Percentiles rank a stretch among this genome's conserved stretches.
phyloP scores from a whole-genome alignment of 2,329 filamentous ascomycete genomes.

The Escovopsis sp. region DNA sequence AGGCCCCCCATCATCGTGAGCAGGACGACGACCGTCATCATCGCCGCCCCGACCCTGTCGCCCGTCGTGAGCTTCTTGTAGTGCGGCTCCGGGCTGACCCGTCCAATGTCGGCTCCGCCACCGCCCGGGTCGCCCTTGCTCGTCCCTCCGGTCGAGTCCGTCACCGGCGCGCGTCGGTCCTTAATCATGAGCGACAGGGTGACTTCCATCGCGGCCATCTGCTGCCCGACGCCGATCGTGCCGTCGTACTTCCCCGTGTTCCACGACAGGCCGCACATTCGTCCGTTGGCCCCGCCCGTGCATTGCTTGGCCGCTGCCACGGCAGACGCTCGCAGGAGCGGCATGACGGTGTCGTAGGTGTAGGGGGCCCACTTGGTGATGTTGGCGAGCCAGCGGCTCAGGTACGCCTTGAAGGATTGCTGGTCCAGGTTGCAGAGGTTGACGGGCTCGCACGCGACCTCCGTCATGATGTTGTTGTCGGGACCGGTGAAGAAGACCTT shows the following conservation, averaged over 20 bases:
- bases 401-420: constrained; percentile 48
- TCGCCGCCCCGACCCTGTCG: constrained; percentile 53
- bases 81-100: constrained; percentile 14
- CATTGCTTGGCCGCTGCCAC: constrained; percentile 42
- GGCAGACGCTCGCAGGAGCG: constrained; percentile 38
- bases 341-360: constrained; percentile 36
- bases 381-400: constrained; percentile 44
- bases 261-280: constrained; percentile 47
- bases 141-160: constrained; percentile 40
- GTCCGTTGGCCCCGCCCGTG: constrained; percentile 37
- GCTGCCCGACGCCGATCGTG: constrained; percentile 48
- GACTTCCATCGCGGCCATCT: constrained; percentile 54
- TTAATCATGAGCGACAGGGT: constrained; percentile 45
- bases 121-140: constrained; percentile 30
- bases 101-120: constrained; percentile 30
- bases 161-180: constrained; percentile 26
- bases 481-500: constrained; percentile 39
- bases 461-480: constrained; percentile 42
- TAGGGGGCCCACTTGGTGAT: constrained; percentile 49
- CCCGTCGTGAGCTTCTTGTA: constrained; percentile 29
- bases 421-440: constrained; percentile 46
- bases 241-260: constrained; percentile 41
- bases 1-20: constrained; percentile 37
- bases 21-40: constrained; percentile 44
- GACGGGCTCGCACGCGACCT: constrained; percentile 49